A percentile compares a stretch with the other conserved stretches of the same genome.
These are phyloP conservation scores for Nectriaceae sp. DNA, from an alignment of 2,329 filamentous ascomycete species.

Conservation along the genomic window DNA sequence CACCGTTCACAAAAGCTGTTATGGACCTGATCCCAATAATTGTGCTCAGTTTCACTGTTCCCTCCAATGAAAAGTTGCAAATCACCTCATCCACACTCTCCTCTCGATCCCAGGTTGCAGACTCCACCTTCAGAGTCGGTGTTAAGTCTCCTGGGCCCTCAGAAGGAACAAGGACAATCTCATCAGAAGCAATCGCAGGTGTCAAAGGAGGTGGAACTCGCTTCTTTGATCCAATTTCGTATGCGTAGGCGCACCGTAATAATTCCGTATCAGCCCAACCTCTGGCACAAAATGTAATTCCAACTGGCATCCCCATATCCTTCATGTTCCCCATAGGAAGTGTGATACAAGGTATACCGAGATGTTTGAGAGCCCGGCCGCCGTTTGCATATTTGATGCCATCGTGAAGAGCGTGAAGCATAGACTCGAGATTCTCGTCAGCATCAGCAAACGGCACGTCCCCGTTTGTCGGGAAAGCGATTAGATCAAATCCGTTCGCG, in stretches of 20 bases:
- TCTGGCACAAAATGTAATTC: slow-evolving; percentile 52
- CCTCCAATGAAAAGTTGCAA: no score
- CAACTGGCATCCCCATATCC: slow-evolving; percentile 51
- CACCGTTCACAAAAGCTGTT: no score
- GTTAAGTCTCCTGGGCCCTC: no score
- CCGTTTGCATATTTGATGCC: slow-evolving; percentile 57
- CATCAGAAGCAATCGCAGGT: slow-evolving; percentile 12
- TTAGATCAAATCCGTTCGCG: slow-evolving; percentile 40
- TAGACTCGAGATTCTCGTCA: slow-evolving; percentile 35
- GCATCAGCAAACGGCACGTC: slow-evolving; percentile 52
- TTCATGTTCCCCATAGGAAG: slow-evolving; percentile 54
- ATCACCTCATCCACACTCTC: no score
- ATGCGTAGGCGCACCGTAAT: slow-evolving; percentile 25
- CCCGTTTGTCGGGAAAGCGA: slow-evolving; percentile 52
- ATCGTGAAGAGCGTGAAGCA: slow-evolving; percentile 29
- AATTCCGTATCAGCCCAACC: slow-evolving; percentile 45
- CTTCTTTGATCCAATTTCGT: slow-evolving; percentile 10
- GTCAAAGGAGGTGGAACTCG: slow-evolving; percentile 13
- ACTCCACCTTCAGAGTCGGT: no score
- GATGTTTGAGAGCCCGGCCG: slow-evolving; percentile 52
- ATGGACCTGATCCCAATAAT: no score
- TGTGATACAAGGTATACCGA: slow-evolving; percentile 55
- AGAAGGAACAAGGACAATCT: no score
- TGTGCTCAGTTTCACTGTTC: no score
- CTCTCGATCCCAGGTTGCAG: no score